phyloP scores from a whole-genome alignment of 2,329 filamentous ascomycete genomes.

The Fusarium zealandicum region DNA sequence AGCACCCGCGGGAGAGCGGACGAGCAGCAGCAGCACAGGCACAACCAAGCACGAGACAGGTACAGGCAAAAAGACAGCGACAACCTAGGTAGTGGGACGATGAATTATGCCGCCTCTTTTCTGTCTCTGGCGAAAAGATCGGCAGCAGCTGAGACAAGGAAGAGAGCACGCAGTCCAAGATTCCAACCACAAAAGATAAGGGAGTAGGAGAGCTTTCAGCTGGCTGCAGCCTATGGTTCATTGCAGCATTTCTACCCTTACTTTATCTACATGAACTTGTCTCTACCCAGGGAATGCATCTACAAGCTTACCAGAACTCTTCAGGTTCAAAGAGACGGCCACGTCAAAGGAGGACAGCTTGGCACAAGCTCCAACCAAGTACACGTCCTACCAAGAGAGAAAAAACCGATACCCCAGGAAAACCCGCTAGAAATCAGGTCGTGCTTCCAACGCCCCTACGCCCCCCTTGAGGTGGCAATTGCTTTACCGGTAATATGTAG shows the following conservation, averaged over 20 bases:
- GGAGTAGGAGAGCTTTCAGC: background rate
- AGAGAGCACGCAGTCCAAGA: background rate
- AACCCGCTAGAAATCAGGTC: constrained; percentile 37
- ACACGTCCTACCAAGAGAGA: constrained; percentile 7
- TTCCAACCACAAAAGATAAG: background rate
- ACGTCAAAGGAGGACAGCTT: constrained; percentile 14
- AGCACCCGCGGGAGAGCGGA: constrained; percentile 11
- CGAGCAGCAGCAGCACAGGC: constrained; percentile 4
- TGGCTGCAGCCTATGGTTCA: background rate
- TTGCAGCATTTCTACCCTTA: no score
- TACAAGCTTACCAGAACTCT: background rate
- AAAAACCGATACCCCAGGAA: constrained; percentile 31
- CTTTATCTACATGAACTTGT: background rate
- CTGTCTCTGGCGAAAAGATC: constrained; percentile 26
- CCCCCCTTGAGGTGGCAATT: constrained; percentile 33
- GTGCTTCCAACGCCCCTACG: constrained; percentile 12
- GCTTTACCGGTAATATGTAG: constrained; percentile 10
- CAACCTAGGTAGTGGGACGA: constrained; percentile 27
- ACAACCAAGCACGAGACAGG: background rate
- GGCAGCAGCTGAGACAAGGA: constrained; percentile 12
- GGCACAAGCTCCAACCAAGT: background rate
- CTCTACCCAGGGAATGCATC: no score
- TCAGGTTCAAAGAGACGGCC: background rate
- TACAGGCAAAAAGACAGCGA: constrained; percentile 23
- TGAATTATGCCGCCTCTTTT: constrained; percentile 18